A percentile compares a stretch with the other conserved stretches of the same genome.
Conservation (phyloP, 2,329 filamentous ascomycete genomes). For the Harringtonia aguacate region DNA sequence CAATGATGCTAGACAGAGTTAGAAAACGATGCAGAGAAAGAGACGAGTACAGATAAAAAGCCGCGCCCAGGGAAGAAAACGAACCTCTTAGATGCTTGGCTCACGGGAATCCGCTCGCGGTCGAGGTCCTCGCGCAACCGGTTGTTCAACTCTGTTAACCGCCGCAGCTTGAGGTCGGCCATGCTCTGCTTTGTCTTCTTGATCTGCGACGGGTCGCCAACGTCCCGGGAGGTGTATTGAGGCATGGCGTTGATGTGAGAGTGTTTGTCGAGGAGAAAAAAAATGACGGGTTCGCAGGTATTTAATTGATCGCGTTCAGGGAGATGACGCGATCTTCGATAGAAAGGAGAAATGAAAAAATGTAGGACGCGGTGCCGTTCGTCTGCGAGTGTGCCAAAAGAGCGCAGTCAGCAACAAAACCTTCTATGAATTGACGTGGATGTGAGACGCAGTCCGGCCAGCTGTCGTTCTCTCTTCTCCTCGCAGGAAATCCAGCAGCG, state of each 20-base stretch:
- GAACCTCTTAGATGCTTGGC: conserved; percentile 79
- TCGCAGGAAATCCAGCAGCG: no score
- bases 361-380: no score
- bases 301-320: no score
- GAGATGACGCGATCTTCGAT: no score
- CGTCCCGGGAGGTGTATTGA: conserved; percentile 56
- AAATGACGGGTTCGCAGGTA: conserved; percentile 5
- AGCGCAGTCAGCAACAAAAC: no score
- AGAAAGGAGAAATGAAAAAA: no score
- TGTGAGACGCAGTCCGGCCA: no score
- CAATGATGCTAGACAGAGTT: conserved; percentile 64
- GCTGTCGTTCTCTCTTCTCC: no score
- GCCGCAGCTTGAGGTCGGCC: conserved; percentile 93
- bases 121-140: conserved; percentile 93
- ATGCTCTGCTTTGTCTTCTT: conserved; percentile 98
- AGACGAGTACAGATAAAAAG: no score
- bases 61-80: no score
- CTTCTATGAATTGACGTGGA: no score
- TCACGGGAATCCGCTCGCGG: conserved; percentile 88
- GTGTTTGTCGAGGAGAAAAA: conserved; percentile 5
- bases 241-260: conserved; percentile 39
- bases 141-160: conserved; percentile 93
- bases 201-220: conserved; percentile 56
- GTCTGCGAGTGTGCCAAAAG: no score
- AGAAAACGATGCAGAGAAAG: conserved; percentile 1